These are phyloP conservation scores for Neoboletus magnificus DNA, from an alignment of 768 basidiomycete genomes.

Conservation along the genomic window DNA sequence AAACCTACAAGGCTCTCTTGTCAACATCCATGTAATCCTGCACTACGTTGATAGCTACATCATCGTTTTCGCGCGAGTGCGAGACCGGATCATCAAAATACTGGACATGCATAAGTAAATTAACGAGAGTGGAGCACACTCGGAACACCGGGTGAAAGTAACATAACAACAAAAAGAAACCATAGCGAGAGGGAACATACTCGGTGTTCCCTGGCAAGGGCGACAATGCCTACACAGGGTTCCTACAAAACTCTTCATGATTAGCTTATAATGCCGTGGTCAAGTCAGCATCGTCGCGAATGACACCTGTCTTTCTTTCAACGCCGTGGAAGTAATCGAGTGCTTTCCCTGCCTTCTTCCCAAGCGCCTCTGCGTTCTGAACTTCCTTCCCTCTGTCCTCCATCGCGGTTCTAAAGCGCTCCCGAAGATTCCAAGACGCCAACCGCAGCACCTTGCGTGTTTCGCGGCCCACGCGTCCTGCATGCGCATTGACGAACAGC, in stretches of 20 bases:
- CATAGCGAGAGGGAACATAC: background rate
- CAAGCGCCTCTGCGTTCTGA: conserved; percentile 67
- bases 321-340: conserved; percentile 64
- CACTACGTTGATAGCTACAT: conserved; percentile 1
- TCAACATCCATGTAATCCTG: background rate
- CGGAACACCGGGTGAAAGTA: background rate
- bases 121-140: conserved; percentile 7
- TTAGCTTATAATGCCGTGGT: conserved; percentile 6
- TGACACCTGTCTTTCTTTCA: conserved; percentile 42
- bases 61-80: conserved; percentile 1
- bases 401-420: conserved; percentile 75
- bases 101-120: conserved; percentile 6
- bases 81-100: conserved; percentile 12
- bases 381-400: conserved; percentile 81
- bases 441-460: conserved; percentile 90
- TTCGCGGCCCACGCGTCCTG: conserved; percentile 71
- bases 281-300: conserved; percentile 31
- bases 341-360: conserved; percentile 67
- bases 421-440: conserved; percentile 86
- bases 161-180: conserved; percentile 5
- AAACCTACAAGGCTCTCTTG: background rate
- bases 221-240: background rate
- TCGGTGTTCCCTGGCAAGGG: background rate
- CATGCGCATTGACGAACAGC: conserved; percentile 64
- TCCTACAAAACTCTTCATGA: background rate